These are phyloP conservation scores for Cronartium quercuum DNA, from an alignment of 1,284 basidiomycete species.

Conservation along the genomic window DNA sequence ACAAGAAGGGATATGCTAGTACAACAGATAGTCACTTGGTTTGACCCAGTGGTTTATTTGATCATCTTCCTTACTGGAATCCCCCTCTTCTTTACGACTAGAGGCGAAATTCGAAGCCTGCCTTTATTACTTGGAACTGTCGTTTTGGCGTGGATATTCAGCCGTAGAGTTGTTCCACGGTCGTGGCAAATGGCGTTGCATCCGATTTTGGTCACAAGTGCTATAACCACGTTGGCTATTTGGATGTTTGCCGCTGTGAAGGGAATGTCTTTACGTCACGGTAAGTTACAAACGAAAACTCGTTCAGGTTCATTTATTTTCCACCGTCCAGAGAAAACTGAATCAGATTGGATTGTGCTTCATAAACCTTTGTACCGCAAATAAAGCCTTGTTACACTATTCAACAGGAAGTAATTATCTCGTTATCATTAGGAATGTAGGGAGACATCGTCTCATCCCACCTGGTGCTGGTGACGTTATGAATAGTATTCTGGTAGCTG, in stretches of 20 bases:
- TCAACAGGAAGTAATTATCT: slow-evolving; percentile 16
- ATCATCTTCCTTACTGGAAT: slow-evolving; percentile 27
- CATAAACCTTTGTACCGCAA: neutral
- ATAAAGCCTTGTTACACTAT: slow-evolving; percentile 15
- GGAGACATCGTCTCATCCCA: slow-evolving; percentile 12
- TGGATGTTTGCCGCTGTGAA: slow-evolving; percentile 22
- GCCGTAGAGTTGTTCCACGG: slow-evolving; percentile 6
- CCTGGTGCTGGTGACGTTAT: slow-evolving; percentile 31
- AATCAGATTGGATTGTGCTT: neutral
- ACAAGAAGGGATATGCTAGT: slow-evolving; percentile 4
- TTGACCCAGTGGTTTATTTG: slow-evolving; percentile 29
- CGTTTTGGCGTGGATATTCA: slow-evolving; percentile 32
- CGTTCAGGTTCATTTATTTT: neutral
- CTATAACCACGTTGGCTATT: slow-evolving; percentile 27
- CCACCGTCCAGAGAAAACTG: neutral
- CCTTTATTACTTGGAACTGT: slow-evolving; percentile 33
- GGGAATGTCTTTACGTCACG: slow-evolving; percentile 4
- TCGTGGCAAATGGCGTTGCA: slow-evolving; percentile 17
- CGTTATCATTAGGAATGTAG: slow-evolving; percentile 6
- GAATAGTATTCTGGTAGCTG: slow-evolving; percentile 11
- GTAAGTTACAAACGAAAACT: neutral
- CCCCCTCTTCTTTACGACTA: slow-evolving; percentile 22
- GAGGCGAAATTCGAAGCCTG: slow-evolving; percentile 18
- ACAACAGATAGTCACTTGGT: slow-evolving; percentile 6
- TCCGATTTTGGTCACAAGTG: slow-evolving; percentile 37